Conservation (phyloP, 306 rosid species). For the Vigna reflexopilosa region DNA sequence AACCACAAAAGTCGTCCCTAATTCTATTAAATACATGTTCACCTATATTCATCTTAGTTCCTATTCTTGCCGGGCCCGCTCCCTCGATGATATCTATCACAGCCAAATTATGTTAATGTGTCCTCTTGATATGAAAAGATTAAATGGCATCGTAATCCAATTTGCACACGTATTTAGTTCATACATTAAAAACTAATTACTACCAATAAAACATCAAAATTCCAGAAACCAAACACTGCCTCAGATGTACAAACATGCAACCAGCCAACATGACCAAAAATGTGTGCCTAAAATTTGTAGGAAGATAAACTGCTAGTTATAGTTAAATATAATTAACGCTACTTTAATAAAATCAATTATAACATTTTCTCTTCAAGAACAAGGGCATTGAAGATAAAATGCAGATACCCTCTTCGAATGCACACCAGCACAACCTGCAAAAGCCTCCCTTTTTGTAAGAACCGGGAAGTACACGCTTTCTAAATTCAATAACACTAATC, state of each 20-base stretch:
- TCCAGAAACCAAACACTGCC: constrained; percentile 44
- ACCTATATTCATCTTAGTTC: background rate
- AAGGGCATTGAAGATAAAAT: constrained; percentile 40
- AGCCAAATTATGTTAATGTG: background rate
- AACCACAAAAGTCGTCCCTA: too few relatives aligned
- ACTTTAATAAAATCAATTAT: constrained; percentile 30
- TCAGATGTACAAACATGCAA: constrained; percentile 10
- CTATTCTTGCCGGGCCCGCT: too few relatives aligned
- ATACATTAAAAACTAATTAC: constrained; percentile 8
- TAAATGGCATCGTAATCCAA: constrained; percentile 14
- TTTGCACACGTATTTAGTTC: constrained; percentile 14
- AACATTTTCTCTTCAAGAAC: constrained; percentile 35
- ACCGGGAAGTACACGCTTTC: constrained; percentile 14
- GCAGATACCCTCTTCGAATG: constrained; percentile 44
- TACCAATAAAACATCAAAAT: constrained; percentile 32
- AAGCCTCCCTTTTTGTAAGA: background rate
- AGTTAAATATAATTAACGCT: constrained; percentile 9
- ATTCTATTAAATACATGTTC: background rate
- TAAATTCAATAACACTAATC: constrained; percentile 40
- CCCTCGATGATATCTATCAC: background rate
- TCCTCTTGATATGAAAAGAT: background rate
- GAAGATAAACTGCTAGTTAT: background rate
- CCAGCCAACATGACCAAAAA: constrained; percentile 44
- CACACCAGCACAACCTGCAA: constrained; percentile 35
- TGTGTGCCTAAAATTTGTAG: constrained; percentile 20